Base-by-base conservation (phyloP, 192 early-diverging fungal genomes). In the Dispira simplex region DNA sequence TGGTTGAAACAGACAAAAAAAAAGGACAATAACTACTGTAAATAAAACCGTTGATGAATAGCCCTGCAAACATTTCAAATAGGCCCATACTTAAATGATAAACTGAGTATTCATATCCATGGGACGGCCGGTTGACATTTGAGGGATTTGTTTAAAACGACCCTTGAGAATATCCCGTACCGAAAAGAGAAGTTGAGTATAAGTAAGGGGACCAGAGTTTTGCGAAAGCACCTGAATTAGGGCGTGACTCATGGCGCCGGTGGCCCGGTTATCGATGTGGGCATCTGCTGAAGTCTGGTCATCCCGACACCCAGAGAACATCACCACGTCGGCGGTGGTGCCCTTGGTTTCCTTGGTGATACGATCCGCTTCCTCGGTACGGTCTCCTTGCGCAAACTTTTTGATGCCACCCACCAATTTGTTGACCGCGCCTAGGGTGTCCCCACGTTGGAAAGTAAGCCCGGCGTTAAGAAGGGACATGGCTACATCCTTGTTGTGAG, bases 221-320 rank as follows among this genome's bases (percentile, higher is more conserved):
- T 70, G 20, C 59, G 46, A 28, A 32, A 82, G 67, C 8, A 75
- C 67, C 63, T 67, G 67, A 44, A 87, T 71, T 56, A 88, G 72
- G 16, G 85, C 86, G 53, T 84, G 76, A 0, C 76, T 75, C 77
- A 90, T 83, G 66, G 85, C 86, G 23, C 78, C 82, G 52, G 82
- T 80, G 44, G 80, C 76, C 68, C 76, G 70, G 68, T 75, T 78
- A 65, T 75, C 75, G 48, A 86, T 83, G 32, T 77, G 73, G n/a
- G 86, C 85, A 67, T 87, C 80, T 21, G 87, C 78, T 8, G 75
- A 79, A 25, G 79, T 86, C 68, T 87, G 85, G 68, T 78, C 74
- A 60, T 86, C 83, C 6, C 85, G 83, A 67, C 84, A 86, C 9
- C 83, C 77, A 46, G 77, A 81, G 64, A 89, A 80, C 77, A 79